Conservation (phyloP, 2,329 filamentous ascomycete species). For the Nigrospora oryzae region DNA sequence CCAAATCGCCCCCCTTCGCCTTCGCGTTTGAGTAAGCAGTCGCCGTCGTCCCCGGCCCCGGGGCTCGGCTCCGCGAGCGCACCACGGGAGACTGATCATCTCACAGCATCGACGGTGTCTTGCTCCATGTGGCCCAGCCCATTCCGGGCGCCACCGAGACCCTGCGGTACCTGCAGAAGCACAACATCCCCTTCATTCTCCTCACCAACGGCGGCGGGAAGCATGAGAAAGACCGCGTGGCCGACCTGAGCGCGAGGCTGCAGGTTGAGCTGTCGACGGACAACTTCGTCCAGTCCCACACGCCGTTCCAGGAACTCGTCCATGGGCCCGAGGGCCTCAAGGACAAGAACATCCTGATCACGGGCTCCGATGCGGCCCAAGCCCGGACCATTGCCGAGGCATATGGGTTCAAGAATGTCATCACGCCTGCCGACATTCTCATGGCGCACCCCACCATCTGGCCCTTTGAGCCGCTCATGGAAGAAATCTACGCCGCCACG, state of each 20-base stretch:
- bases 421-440: slow-evolving; percentile 81
- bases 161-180: slow-evolving; percentile 61
- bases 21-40: slow-evolving; percentile 27
- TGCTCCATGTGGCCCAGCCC: slow-evolving; percentile 71
- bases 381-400: slow-evolving; percentile 67
- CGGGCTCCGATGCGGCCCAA: slow-evolving; percentile 58
- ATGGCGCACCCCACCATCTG: slow-evolving; percentile 66
- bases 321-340: slow-evolving; percentile 43
- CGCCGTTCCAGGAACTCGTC: slow-evolving; percentile 70
- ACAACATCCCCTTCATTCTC: slow-evolving; percentile 83
- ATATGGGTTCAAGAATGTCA: slow-evolving; percentile 73
- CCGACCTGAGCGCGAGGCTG: slow-evolving; percentile 59
- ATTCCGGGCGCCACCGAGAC: slow-evolving; percentile 72
- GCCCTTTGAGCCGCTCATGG: slow-evolving; percentile 68
- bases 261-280: slow-evolving; percentile 54
- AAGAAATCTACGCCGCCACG: slow-evolving; percentile 49
- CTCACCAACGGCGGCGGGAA: slow-evolving; percentile 93
- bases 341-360: slow-evolving; percentile 64
- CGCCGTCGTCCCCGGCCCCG: not conserved
- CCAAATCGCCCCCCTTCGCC: slow-evolving; percentile 10
- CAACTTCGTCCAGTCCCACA: slow-evolving; percentile 85
- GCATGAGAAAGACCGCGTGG: slow-evolving; percentile 65
- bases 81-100: slow-evolving; percentile 1
- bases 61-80: slow-evolving; percentile 2
- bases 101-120: slow-evolving; percentile 78